phyloP scores from a whole-genome alignment of 176 grass and related monocot genomes.

The Bonia amplexicaulis region DNA sequence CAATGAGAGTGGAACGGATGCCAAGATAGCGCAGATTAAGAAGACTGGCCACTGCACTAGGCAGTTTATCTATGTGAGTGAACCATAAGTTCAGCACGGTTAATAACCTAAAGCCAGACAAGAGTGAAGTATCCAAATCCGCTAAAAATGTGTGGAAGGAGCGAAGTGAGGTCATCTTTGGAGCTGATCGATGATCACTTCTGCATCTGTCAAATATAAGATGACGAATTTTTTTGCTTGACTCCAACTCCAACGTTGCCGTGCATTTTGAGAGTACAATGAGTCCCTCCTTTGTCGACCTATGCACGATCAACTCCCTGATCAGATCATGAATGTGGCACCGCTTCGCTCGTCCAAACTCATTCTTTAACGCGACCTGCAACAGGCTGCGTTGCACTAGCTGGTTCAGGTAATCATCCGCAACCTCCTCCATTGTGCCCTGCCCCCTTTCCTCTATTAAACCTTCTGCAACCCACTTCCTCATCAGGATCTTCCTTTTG shows the following conservation, averaged over 20 bases:
- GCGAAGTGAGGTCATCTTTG: constrained; percentile 2
- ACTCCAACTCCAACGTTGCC: too few species aligned
- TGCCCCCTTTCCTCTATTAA: constrained; percentile 23
- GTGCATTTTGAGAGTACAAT: too few species aligned
- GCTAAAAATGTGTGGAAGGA: constrained; percentile 7
- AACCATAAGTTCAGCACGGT: constrained; percentile 21
- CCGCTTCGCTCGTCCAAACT: constrained; percentile 12
- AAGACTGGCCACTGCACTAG: constrained; percentile 8
- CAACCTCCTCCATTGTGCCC: constrained; percentile 37
- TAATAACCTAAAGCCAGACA: constrained; percentile 32
- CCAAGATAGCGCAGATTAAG: constrained; percentile 35
- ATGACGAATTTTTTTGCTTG: constrained; percentile 3
- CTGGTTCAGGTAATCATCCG: constrained; percentile 38
- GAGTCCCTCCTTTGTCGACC: constrained; percentile 15
- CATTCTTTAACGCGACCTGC: constrained; percentile 17
- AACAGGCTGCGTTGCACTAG: constrained; percentile 29
- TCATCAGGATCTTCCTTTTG: constrained; percentile 42
- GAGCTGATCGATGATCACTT: neutral
- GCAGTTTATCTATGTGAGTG: constrained; percentile 3
- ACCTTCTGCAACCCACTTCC: constrained; percentile 42
- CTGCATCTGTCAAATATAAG: constrained; percentile 26
- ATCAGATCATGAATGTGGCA: constrained; percentile 32
- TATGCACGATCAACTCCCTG: constrained; percentile 17
- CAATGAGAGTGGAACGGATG: constrained; percentile 28
- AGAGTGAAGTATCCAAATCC: neutral